Evolutionary conservation across 2,329 filamentous ascomycete genomes (phyloP), one percentile per base, ranked within the genome.

Genomic region (Diaporthe sp.): DNA sequence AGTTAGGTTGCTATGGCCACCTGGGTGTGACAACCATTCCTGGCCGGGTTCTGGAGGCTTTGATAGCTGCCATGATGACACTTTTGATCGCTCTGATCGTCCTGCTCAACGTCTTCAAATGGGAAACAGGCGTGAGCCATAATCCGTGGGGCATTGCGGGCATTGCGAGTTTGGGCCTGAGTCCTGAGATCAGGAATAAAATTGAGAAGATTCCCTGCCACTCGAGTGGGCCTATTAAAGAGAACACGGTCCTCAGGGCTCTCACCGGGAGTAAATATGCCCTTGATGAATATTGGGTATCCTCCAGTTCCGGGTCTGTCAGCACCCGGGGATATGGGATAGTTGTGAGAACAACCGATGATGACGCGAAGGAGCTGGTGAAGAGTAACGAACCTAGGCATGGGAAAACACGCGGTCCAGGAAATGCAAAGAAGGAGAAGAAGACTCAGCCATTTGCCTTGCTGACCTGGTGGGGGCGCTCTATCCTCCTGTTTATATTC

Each of bases 101-200:
- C 6, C 22, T 82, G 7, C 34, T 80, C 6, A 75, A 81, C 13
- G 74, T 84, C 0, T 63, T 70, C 9, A 76, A 78, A 22, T 84
- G 83, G 83, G 74, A 73, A 20, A 81, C 82, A 0, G 83, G 83
- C 2, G 81, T 85, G 3, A 72, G 78, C 6, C 78, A 82, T 0
- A 84, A 85, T 57, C 84, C 83, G 1, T 84, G 83, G 83, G 84
- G 81, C 58, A 83, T 84, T 25, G 81, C 80, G 25, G 81, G 82
- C 8, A 78, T 82, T 7, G 81, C 82, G 4, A 76, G 78, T 17
- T 75, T 84, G 10, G 63, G 79, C 12, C 77, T 79, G 44, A 80
- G 82, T 67, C 71, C 73, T 6, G 79, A 79, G 13, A 65, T 80
- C 2, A 76, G 80, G 4, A 37, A 47, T 1, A 31, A 0, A 0